These are phyloP conservation scores for Centaurea solstitialis DNA, from an alignment of 129 eudicot species.

Conservation along the genomic window DNA sequence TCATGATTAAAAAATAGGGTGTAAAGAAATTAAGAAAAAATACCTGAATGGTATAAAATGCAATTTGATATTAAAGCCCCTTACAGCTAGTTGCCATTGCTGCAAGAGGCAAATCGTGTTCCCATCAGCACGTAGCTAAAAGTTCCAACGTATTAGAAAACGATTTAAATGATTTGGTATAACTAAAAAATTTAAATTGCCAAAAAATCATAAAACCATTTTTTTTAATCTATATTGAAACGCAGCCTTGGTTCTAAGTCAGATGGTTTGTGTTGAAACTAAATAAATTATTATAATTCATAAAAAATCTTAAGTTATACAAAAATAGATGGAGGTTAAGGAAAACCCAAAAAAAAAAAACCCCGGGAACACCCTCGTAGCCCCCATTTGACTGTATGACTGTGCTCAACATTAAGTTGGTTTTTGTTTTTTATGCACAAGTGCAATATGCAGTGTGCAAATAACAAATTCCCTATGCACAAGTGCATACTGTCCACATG, in stretches of 20 bases:
- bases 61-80: conserved; percentile 94
- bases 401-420: no score
- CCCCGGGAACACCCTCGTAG: no score
- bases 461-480: no score
- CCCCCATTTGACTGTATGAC: no score
- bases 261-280: no score
- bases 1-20: background rate
- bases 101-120: conserved; percentile 90
- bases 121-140: conserved; percentile 89
- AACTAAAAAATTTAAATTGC: background rate
- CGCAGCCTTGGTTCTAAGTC: background rate
- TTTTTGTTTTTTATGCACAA: no score
- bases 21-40: background rate
- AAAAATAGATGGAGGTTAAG: no score
- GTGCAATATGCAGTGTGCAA: no score
- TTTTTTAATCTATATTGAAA: background rate
- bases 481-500: no score
- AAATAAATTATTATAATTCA: no score
- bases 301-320: background rate
- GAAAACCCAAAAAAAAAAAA: no score
- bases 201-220: background rate
- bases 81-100: conserved; percentile 96
- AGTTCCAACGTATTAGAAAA: conserved; percentile 4
- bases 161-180: background rate
- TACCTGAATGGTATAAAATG: conserved; percentile 96